These are phyloP conservation scores for Ascochyta koolunga DNA, from an alignment of 2,329 filamentous ascomycete genomes.

Conservation along the genomic window DNA sequence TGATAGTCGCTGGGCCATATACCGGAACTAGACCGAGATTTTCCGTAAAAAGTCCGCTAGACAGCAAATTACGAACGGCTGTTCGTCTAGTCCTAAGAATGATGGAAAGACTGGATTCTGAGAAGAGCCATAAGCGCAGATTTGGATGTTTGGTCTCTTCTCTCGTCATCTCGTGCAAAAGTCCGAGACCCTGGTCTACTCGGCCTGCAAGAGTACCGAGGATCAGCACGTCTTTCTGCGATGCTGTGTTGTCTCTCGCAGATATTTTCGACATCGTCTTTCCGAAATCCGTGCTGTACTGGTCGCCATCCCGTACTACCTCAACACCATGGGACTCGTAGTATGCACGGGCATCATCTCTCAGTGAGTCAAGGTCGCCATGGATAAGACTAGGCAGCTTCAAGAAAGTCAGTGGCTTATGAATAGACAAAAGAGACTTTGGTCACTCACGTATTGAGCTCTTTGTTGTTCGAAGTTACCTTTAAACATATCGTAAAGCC, in stretches of 20 bases:
- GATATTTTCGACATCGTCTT: slow-evolving; percentile 72
- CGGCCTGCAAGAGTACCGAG: slow-evolving; percentile 87
- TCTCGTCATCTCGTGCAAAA: slow-evolving; percentile 81
- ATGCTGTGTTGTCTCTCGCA: slow-evolving; percentile 45
- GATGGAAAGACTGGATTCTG: slow-evolving; percentile 81
- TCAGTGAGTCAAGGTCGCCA: slow-evolving; percentile 89
- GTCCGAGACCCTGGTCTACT: slow-evolving; percentile 89
- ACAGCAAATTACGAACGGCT: slow-evolving; percentile 66
- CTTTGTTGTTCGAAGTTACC: slow-evolving; percentile 29
- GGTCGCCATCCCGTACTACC: slow-evolving; percentile 75
- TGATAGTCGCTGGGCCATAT: slow-evolving; percentile 77
- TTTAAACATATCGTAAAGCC: slow-evolving; percentile 62
- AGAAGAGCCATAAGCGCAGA: slow-evolving; percentile 74
- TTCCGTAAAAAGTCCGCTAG: slow-evolving; percentile 66
- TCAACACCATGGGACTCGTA: slow-evolving; percentile 67
- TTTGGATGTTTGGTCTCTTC: slow-evolving; percentile 53
- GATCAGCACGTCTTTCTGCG: slow-evolving; percentile 69
- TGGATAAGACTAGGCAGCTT: slow-evolving; percentile 68
- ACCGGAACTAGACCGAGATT: slow-evolving; percentile 88
- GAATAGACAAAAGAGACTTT: background rate
- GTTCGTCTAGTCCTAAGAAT: slow-evolving; percentile 75
- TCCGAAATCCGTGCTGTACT: slow-evolving; percentile 88
- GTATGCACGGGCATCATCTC: slow-evolving; percentile 65
- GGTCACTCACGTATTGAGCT: slow-evolving; percentile 38
- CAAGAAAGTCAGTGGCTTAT: slow-evolving; percentile 16